Evolutionary conservation across 2,329 filamentous ascomycete species (phyloP).

Genomic region (Lojkania enalia): DNA sequence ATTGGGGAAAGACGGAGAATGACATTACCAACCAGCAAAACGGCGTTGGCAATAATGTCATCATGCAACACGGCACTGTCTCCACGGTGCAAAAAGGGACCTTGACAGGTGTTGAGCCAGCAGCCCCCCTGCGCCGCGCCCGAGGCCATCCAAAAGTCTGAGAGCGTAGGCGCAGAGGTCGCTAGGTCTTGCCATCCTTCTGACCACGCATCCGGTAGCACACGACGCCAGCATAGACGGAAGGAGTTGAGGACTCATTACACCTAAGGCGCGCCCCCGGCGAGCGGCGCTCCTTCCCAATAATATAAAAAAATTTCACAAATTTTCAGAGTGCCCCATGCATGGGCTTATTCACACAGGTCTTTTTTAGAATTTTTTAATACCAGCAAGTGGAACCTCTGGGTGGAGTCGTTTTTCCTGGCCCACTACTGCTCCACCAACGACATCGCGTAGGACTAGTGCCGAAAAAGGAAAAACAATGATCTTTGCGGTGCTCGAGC

Average conservation of each 20-base stretch:
- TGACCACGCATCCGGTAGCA: background rate
- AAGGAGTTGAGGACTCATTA: background rate
- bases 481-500: no score
- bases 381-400: background rate
- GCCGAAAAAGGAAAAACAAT: background rate
- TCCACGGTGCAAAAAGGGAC: background rate
- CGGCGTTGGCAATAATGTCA: constrained; percentile 4
- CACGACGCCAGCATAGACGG: background rate
- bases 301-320: background rate
- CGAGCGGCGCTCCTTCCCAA: background rate
- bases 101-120: background rate
- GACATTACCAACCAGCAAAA: background rate
- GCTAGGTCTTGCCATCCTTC: background rate
- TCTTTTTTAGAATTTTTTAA: background rate
- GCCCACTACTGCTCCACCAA: background rate
- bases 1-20: background rate
- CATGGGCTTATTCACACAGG: background rate
- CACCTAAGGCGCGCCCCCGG: background rate
- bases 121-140: background rate
- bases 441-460: background rate
- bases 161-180: background rate
- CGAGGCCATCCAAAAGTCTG: background rate
- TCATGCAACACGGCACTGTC: constrained; percentile 4
- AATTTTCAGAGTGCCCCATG: background rate
- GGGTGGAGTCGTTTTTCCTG: background rate